phyloP scores from a whole-genome alignment of 2,329 filamentous ascomycete species.

The Microsporum ferrugineum region DNA sequence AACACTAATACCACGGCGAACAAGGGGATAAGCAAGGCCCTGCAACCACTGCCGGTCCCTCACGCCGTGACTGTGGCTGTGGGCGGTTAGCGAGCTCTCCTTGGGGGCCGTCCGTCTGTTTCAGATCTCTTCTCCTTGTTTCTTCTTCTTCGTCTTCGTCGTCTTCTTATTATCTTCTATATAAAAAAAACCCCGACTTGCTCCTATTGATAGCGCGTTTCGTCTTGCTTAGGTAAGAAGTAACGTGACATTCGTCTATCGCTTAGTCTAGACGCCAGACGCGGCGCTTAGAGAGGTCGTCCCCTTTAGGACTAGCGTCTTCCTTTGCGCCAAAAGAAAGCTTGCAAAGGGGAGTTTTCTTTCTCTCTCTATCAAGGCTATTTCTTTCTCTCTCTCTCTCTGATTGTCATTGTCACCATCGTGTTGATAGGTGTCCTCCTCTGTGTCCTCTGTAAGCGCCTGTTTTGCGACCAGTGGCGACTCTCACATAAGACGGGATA shows the following conservation, averaged over 20 bases:
- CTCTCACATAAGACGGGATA: neutral
- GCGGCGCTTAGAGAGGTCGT: neutral
- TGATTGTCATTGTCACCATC: neutral
- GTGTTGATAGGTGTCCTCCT: neutral
- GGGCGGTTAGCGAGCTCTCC: neutral
- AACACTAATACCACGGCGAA: neutral
- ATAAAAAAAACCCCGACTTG: neutral
- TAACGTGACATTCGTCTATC: neutral
- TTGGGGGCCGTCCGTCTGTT: neutral
- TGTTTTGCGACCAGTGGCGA: neutral
- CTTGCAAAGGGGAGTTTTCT: neutral
- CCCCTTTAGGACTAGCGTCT: neutral
- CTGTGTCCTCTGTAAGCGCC: neutral
- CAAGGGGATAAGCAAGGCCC: neutral
- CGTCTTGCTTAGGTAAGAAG: neutral
- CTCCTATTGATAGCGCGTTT: slow-evolving; percentile 3
- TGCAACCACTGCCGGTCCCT: neutral
- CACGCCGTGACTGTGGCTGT: neutral
- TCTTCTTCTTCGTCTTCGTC: neutral
- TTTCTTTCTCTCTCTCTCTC: neutral
- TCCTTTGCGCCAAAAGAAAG: neutral
- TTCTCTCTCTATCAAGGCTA: neutral
- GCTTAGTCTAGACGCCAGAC: neutral
- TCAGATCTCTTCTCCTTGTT: neutral
- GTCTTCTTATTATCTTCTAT: neutral